Evolutionary conservation across 371 early-diverging fungal genomes (phyloP).

Genomic region (Mucor lusitanicus): DNA sequence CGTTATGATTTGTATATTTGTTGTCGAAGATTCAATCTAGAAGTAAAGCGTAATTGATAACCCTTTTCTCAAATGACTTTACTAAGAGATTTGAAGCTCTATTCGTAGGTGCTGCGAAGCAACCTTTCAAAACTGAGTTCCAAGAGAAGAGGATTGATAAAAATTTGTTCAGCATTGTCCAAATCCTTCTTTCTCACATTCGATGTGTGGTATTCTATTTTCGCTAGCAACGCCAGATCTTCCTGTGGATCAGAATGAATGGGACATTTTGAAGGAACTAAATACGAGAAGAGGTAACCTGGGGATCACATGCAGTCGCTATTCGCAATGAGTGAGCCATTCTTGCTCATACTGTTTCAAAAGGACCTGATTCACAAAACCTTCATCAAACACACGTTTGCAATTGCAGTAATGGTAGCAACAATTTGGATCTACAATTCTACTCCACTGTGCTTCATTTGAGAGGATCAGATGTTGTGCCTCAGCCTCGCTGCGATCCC

Average conservation of each 20-base stretch:
- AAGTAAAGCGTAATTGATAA: too few relatives aligned
- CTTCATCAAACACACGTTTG: constrained; percentile 6
- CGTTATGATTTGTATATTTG: too few relatives aligned
- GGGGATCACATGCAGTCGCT: neutral
- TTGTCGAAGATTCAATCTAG: too few relatives aligned
- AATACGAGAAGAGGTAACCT: constrained; percentile 55
- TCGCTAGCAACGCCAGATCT: constrained; percentile 19
- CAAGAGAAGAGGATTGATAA: neutral
- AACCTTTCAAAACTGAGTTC: too few relatives aligned
- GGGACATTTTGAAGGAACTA: constrained; percentile 43
- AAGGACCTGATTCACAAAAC: constrained; percentile 55
- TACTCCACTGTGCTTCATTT: constrained; percentile 81
- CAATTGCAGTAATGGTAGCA: neutral
- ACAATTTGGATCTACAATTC: constrained; percentile 33
- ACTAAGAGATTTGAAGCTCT: too few relatives aligned
- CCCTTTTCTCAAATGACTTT: too few relatives aligned
- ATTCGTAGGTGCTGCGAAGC: too few relatives aligned
- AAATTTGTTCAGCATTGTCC: neutral
- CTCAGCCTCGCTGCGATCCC: constrained; percentile 65
- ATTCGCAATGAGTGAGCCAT: neutral
- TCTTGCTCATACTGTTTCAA: neutral
- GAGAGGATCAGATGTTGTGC: constrained; percentile 64
- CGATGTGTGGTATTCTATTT: constrained; percentile 55
- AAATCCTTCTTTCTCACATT: neutral
- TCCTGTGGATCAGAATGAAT: constrained; percentile 16